Base-by-base conservation (phyloP, 2,329 filamentous ascomycete genomes). In the Fusarium miscanthi region DNA sequence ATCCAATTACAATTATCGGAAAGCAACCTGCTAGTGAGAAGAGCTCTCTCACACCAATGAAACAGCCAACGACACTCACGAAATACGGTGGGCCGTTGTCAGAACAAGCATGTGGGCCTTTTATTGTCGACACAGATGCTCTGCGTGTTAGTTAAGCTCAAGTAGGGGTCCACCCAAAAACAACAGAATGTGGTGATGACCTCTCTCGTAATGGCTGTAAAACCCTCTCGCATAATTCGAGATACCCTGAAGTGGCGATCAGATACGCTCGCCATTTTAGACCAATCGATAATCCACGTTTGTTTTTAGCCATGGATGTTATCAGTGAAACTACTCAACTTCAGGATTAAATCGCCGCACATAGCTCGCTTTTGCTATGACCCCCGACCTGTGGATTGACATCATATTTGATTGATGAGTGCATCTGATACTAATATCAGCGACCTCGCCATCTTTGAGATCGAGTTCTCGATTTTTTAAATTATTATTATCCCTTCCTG, bases 71-170 rank as follows among this genome's bases (percentile, higher is more conserved):
- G 31, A 71, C 41, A 63, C 66, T 68, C 57, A 51, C 27, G 49
- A 51, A 42, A 52, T 52, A 59, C 48, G 41, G 69, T 66, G 69
- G 69, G 38, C 42, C 64, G 25, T 37, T 37, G 45, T 54, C 54
- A 41, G n/a, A 70, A 72, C 31, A 72, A 70, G 69, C 41, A 73
- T 73, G 69, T 71, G 69, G 69, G 69, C 53, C 58, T 56, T 25
- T 19, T 31, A 56, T 57, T 38, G 17, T 42, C 59, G 37, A 48
- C 52, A 49, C n/a, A 52, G 27, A 33, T 31, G 37, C 13, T 62
- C 37, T 67, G 46, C n/a, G 14, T 54, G 49, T 69, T 52, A 65
- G 46, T 70, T 61, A 59, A 73, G 51, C 56, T 53, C 63, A 42
- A n/a, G 48, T 21, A 25, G 60, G 57, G 70, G 56, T 66, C 70